Base-by-base conservation (phyloP, 1,139 yeast genomes). In the Saccharomycopsis hybrid region DNA sequence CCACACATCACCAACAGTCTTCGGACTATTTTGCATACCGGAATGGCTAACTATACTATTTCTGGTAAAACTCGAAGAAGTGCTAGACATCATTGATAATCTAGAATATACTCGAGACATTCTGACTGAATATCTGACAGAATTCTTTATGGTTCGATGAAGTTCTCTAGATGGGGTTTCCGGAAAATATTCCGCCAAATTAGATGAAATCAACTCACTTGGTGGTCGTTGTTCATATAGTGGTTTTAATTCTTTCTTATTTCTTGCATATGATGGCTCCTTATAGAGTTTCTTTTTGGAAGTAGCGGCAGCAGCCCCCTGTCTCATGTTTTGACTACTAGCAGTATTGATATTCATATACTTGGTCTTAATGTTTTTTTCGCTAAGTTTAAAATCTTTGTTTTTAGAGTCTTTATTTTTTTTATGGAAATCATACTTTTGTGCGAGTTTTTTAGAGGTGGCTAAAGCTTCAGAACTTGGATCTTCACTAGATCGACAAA, bases 181-280 rank as follows among this genome's bases (percentile, higher is more conserved):
- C 0, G 98, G 98, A 71, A 92, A 92, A 64, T 86, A 92, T 57
- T 90, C 96, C 1, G 89, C 85, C 59, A 92, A 71, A 62, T 92
- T 89, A 9, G 92, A 82, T 1, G 96, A 87, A 57, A 92, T 92
- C 60, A 89, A 76, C 62, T 89, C 96, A 56, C 94, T 83, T 1
- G 97, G 92, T 9, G 98, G 98, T 60, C 97, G 74, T 62, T 88
- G 96, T 13, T 95, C 95, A 62, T 85, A 84, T 56, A 87, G 78
- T 55, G 76, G 76, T 56, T 77, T 75, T 66, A 72, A 37, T 56
- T 61, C 48, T 53, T 58, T 61, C 47, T 62, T 59, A 31, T 53
- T 50, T 44, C 58, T 53, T 43, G 59, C 60, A 53, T 55, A 51
- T 38, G 59, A 47, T 42, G 57, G 39, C 7, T 43, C 46, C 29